A percentile compares a stretch with the other conserved stretches of the same genome.
These are phyloP conservation scores for Quercus alba DNA, from an alignment of 306 rosid genomes.

Conservation along the genomic window DNA sequence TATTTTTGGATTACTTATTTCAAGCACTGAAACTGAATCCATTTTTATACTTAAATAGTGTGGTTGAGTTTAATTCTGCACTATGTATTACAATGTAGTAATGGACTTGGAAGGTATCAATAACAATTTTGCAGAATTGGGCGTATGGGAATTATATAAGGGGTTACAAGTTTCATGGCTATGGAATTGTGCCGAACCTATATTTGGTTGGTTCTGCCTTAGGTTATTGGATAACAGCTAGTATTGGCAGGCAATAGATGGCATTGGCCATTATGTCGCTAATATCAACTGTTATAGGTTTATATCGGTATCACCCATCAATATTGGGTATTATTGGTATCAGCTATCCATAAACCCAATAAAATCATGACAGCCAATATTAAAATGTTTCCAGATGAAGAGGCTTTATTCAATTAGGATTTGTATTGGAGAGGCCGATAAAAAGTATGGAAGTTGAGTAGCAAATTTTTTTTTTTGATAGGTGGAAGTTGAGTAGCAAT, in stretches of 20 bases:
- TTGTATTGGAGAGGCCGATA: too few species aligned
- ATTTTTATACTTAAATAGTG: neutral
- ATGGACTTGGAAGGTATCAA: neutral
- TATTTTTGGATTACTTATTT: neutral
- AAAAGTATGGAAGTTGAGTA: too few species aligned
- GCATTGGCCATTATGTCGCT: neutral
- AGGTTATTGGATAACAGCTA: neutral
- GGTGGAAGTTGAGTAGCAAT: too few species aligned
- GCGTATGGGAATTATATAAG: neutral
- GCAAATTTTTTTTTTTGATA: too few species aligned
- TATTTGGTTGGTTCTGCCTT: neutral
- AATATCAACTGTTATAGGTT: neutral
- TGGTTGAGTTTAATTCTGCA: neutral
- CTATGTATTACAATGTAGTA: neutral
- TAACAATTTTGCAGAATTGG: neutral
- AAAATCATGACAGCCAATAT: neutral
- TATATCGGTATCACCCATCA: neutral
- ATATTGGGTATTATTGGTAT: neutral
- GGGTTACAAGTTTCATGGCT: neutral
- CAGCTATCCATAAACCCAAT: neutral
- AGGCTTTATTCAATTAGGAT: too few species aligned
- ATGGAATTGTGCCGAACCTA: neutral
- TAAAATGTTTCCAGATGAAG: too few species aligned
- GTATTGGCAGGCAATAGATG: neutral
- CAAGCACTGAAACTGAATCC: neutral